Percentiles rank a stretch among this genome's conserved stretches.
These are phyloP conservation scores for Solanum chiquidenum DNA, from an alignment of 257 asterid genomes.

Conservation along the genomic window DNA sequence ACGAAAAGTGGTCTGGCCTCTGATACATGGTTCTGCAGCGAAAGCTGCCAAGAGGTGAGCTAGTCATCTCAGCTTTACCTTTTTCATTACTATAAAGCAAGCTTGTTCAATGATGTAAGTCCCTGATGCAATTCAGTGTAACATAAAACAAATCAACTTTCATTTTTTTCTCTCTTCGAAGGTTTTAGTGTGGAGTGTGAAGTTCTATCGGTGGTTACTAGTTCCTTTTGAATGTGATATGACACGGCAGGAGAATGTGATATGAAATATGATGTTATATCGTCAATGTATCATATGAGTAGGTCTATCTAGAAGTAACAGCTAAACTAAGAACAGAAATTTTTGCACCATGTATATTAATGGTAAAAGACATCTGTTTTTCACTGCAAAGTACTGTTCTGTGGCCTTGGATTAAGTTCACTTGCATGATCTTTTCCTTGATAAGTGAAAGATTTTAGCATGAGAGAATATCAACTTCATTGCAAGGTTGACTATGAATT, in stretches of 20 bases:
- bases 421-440: neutral
- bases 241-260: neutral
- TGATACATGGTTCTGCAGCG: constrained; percentile 80
- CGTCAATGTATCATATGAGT: neutral
- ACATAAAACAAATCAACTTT: neutral
- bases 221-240: neutral
- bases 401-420: neutral
- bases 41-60: constrained; percentile 73
- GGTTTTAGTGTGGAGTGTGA: neutral
- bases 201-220: neutral
- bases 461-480: neutral
- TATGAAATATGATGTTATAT: neutral
- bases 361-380: neutral
- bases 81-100: neutral
- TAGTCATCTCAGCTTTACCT: neutral
- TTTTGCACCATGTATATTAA: neutral
- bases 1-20: constrained; percentile 30
- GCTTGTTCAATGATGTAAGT: neutral
- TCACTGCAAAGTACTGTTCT: neutral
- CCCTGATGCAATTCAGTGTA: neutral
- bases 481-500: neutral
- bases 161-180: neutral
- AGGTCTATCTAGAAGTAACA: neutral
- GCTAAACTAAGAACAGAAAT: neutral
- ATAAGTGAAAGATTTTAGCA: neutral